A percentile compares a stretch with the other conserved stretches of the same genome.
These are phyloP conservation scores for Mycena haematopus DNA, from an alignment of 768 basidiomycete genomes.

Conservation along the genomic window DNA sequence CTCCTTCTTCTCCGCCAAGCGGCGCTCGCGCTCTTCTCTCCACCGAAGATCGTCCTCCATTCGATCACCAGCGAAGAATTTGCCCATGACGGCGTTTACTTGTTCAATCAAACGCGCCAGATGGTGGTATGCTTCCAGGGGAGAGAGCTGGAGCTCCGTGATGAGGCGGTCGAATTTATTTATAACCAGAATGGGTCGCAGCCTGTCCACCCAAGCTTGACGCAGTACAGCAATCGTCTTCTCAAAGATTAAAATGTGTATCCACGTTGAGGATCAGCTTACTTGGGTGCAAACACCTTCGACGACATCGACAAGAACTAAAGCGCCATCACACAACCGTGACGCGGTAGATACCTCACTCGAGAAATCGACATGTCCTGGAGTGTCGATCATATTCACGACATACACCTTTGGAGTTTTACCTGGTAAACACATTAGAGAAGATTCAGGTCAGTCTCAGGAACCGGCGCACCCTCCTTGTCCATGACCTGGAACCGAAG, in stretches of 20 bases:
- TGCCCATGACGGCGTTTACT: constrained; percentile 98
- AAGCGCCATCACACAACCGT: constrained; percentile 91
- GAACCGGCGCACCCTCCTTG: constrained; percentile 52
- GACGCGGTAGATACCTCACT: constrained; percentile 97
- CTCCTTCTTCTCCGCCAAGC: constrained; percentile 79
- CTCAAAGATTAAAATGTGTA: constrained; percentile 3
- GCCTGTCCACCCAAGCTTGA: constrained; percentile 90
- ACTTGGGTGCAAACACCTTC: constrained; percentile 99
- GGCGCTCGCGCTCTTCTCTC: constrained; percentile 89
- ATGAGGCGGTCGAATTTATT: constrained; percentile 96
- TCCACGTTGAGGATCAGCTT: constrained; percentile 30
- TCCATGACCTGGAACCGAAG: constrained; percentile 85
- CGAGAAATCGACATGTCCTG: constrained; percentile 98
- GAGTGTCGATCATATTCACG: constrained; percentile 97
- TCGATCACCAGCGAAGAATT: constrained; percentile 91
- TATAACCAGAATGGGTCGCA: constrained; percentile 92
- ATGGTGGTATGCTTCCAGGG: constrained; percentile 93
- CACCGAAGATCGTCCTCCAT: constrained; percentile 97
- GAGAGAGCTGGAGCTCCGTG: constrained; percentile 90
- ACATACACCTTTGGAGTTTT: constrained; percentile 72
- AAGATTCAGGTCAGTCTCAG: constrained; percentile 10
- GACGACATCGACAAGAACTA: constrained; percentile 94
- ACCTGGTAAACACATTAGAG: constrained; percentile 49
- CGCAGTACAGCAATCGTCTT: constrained; percentile 95
- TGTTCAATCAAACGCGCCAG: constrained; percentile 93